Conservation (phyloP, 2,329 filamentous ascomycete genomes). For the Colletotrichum gloeosporioides region DNA sequence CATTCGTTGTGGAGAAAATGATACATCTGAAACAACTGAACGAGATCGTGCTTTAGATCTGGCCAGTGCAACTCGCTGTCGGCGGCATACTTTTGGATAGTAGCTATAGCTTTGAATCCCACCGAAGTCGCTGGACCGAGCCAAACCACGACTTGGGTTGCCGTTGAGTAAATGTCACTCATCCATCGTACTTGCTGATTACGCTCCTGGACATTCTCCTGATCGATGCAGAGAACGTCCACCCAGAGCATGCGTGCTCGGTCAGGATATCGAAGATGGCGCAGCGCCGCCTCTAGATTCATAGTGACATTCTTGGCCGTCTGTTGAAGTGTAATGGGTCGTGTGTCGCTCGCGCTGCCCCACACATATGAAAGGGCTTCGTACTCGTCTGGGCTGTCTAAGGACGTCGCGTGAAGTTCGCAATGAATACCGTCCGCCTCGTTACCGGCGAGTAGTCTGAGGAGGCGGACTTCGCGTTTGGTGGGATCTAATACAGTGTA, state of each 20-base stretch:
- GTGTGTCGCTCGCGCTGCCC: background rate
- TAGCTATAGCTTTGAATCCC: background rate
- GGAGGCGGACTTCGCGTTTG: background rate
- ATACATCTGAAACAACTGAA: background rate
- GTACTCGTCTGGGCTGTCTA: background rate
- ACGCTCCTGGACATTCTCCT: background rate
- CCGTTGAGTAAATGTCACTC: background rate
- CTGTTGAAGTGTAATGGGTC: background rate
- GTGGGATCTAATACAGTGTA: background rate
- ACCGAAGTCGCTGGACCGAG: background rate
- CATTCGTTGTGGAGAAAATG: accelerated
- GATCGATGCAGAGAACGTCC: background rate
- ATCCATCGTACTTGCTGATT: background rate
- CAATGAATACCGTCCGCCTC: background rate
- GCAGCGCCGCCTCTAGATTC: background rate
- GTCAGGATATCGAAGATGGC: background rate
- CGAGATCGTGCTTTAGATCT: accelerated
- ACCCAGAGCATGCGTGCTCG: background rate
- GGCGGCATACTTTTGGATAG: background rate
- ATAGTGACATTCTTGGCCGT: background rate
- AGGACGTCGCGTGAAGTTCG: background rate
- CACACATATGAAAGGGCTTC: background rate
- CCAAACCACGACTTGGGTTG: background rate
- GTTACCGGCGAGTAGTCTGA: background rate
- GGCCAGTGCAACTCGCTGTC: background rate